A percentile compares a stretch with the other conserved stretches of the same genome.
Evolutionary conservation across 2,329 filamentous ascomycete species (phyloP).

Genomic region (Didymella exigua): DNA sequence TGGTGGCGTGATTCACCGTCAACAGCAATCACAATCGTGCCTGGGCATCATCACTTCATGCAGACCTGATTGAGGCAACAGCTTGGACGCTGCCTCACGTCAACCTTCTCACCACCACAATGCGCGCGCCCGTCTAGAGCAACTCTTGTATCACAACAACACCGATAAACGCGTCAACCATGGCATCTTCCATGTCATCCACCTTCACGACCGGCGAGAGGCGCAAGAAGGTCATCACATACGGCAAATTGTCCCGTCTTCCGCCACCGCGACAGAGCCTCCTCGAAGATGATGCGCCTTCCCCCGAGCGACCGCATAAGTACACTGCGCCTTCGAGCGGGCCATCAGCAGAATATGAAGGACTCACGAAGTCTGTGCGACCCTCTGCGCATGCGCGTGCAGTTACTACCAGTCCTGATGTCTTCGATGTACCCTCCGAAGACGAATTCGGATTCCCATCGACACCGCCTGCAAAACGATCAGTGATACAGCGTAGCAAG

Average conservation of each 20-base stretch:
- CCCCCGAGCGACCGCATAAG: constrained; percentile 44
- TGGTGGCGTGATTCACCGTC: constrained; percentile 15
- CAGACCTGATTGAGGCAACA: neutral
- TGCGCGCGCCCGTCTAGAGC: constrained; percentile 35
- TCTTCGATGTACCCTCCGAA: constrained; percentile 54
- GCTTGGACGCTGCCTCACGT: constrained; percentile 9
- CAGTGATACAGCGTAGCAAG: constrained; percentile 19
- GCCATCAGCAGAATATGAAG: constrained; percentile 7
- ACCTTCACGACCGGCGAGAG: constrained; percentile 39
- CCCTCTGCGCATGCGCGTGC: constrained; percentile 8
- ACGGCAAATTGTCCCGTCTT: constrained; percentile 45
- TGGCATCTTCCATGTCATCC: constrained; percentile 37
- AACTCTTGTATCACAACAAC: constrained; percentile 13
- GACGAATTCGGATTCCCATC: constrained; percentile 28
- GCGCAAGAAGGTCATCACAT: constrained; percentile 48
- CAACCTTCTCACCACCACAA: constrained; percentile 15
- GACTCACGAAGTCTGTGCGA: constrained; percentile 6
- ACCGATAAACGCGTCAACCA: constrained; percentile 16
- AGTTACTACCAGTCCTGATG: constrained; percentile 22
- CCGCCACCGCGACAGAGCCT: constrained; percentile 25
- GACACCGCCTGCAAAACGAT: constrained; percentile 21
- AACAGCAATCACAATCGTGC: neutral
- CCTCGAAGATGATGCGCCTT: constrained; percentile 23
- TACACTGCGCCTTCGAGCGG: constrained; percentile 14
- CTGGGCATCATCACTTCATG: neutral